Evolutionary conservation across 768 basidiomycete genomes (phyloP).

Genomic region (Rubroboletus satanas): DNA sequence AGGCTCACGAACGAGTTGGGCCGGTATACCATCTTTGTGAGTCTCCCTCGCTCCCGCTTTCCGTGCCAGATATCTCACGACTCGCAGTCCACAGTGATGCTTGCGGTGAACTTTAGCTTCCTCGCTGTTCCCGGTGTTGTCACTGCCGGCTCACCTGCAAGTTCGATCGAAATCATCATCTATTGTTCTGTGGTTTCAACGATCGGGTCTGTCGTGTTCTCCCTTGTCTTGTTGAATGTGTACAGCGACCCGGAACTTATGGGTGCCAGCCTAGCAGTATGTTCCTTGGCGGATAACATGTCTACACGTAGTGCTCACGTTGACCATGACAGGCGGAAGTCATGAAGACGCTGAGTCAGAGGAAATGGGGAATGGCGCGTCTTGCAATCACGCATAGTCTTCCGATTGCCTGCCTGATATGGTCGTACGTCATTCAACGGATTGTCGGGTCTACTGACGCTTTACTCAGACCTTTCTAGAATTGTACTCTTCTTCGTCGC

Average conservation of each 20-base stretch:
- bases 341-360: conserved; percentile 2
- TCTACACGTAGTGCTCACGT: background rate
- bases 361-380: conserved; percentile 2
- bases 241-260: conserved; percentile 9
- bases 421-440: conserved; percentile 8
- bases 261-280: conserved; percentile 4
- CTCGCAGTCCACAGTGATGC: conserved; percentile 16
- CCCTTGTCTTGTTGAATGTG: conserved; percentile 10
- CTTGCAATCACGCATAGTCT: conserved; percentile 17
- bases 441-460: background rate
- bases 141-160: background rate
- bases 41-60: background rate
- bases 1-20: conserved; percentile 4
- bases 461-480: background rate
- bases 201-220: conserved; percentile 14
- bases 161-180: conserved; percentile 1
- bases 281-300: background rate
- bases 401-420: conserved; percentile 13
- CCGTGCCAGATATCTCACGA: background rate
- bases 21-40: conserved; percentile 13
- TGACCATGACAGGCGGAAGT: background rate
- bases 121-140: conserved; percentile 12
- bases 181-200: conserved; percentile 13
- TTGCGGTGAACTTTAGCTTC: conserved; percentile 15
- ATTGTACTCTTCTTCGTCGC: conserved; percentile 9